Base-by-base conservation (phyloP, 495 filamentous ascomycete genomes). In the Trichoderma parareesei region DNA sequence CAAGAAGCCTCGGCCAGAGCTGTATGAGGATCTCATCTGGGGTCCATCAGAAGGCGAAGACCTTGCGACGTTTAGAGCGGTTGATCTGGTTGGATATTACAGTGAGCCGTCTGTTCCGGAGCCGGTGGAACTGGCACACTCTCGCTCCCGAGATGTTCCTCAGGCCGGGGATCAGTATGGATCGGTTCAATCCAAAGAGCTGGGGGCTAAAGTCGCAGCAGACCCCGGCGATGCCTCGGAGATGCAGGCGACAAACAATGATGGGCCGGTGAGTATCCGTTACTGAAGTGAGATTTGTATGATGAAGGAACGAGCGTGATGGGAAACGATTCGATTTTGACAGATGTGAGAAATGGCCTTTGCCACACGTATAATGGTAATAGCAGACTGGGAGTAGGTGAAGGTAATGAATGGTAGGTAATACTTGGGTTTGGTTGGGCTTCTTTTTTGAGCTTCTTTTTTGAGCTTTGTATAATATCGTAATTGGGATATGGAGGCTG, bases 31-130 rank as follows among this genome's bases (percentile, higher is more conserved):
- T 10, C 49, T 49, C 35, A 65, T 40, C 40, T 65, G 46, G 43
- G 38, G 38, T 60, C 48, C 38, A 40, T 16, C 49, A 40, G 61
- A 64, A 37, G 61, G 60, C 42, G 63, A 68, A 63, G 57, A 44
- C 27, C 18, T n/a, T 57, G 4, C 67, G n/a, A 38, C 40, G 9
- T 43, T 41, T 13, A 9, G 20, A 35, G 20, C 20, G 35, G 53
- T 27, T 16, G 53, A 57, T 37, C 13, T 37, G 6, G 37, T 57
- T 2, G 53, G 27, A 37, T 27, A 27, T 27, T 10, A 57, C 37
- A 11, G 18, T 4, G 20, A 14, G 20, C 53, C 33, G 11, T 14
- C 33, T 35, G 27, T 57, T 33, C 53, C 53, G 3, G 53, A 9
- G 53, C 9, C 53, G 53, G 53, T 57, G 53, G 53, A 57, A 57